Evolutionary conservation across 164 flowering plant species (phyloP), one percentile per base, ranked within the genome.

Genomic region (Vitis amurensis): DNA sequence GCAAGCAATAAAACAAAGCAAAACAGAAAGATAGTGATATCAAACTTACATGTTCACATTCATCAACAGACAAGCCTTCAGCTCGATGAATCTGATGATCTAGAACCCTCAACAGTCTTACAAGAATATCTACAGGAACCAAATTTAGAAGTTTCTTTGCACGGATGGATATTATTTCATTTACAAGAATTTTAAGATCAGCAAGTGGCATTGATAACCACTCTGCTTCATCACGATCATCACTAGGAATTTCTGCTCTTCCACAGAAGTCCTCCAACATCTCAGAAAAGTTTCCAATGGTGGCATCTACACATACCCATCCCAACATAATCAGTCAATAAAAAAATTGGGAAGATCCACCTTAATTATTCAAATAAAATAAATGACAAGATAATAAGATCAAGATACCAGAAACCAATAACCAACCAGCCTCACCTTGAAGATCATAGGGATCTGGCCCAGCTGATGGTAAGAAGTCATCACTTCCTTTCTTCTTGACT

Each of bases 1-100:
- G 44, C 44, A 37, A 3, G 44, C 44, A 17, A 58, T 48, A 50
- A 47, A 27, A 50, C 57, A 50, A 27, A 50, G 8, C 19, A 13
- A 13, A 13, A 0, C 44, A 37, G 44, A 66, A 16, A 63, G 10
- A 44, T 9, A 31, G 12, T 10, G 12, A 11, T 30, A 8, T 8
- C 23, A 37, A 15, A 83, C 98, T 89, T 84, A 95, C 99, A 81
- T 75, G 78, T 73, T 88, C 96, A 80, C 78, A 81, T 63, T 94
- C 93, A 76, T 82, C 85, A 63, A 95, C 66, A 0, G 97, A 91
- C 63, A 93, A 69, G 62, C 97, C 97, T 78, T 87, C 95, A 55
- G 98, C 92, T 11, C 84, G 85, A 77, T 85, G 99, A 79, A 95
- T 89, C 71, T 95, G 97, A 73, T 86, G 88, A 83, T 93, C 99